These are phyloP conservation scores for Dactylellina leptospora DNA, from an alignment of 2,329 filamentous ascomycete species.

Conservation along the genomic window DNA sequence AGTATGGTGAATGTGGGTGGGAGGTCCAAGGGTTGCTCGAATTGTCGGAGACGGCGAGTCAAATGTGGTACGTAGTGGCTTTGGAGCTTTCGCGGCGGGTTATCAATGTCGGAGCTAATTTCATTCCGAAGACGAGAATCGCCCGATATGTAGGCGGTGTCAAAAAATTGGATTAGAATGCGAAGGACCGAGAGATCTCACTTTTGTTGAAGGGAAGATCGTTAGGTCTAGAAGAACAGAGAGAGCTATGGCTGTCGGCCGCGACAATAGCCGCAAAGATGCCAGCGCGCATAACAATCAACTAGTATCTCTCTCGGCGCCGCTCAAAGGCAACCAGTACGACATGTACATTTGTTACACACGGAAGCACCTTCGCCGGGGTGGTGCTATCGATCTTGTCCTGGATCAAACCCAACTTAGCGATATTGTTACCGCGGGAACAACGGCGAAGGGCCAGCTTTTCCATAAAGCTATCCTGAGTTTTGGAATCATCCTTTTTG, in stretches of 20 bases:
- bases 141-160: constrained; percentile 57
- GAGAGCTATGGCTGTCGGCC: not conserved
- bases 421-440: constrained; percentile 53
- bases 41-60: constrained; percentile 58
- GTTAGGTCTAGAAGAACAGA: constrained; percentile 56
- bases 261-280: not conserved
- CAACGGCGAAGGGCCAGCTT: constrained; percentile 40
- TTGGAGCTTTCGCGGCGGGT: not conserved
- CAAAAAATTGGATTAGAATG: constrained; percentile 56
- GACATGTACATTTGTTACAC: constrained; percentile 58
- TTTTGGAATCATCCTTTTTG: constrained; percentile 58
- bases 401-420: constrained; percentile 53
- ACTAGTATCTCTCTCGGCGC: constrained; percentile 2
- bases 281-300: not conserved
- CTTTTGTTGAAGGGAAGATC: constrained; percentile 57
- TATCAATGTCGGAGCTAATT: constrained; percentile 7
- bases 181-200: constrained; percentile 56
- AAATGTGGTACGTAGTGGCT: constrained; percentile 58
- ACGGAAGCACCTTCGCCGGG: constrained; percentile 54
- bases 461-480: constrained; percentile 56
- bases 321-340: constrained; percentile 52
- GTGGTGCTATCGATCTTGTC: constrained; percentile 56
- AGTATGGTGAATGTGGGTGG: constrained; percentile 58
- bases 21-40: constrained; percentile 58
- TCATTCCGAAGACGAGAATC: constrained; percentile 55